A percentile compares a stretch with the other conserved stretches of the same genome.
These are phyloP conservation scores for Daedalea quercina DNA, from an alignment of 768 basidiomycete species.

Conservation along the genomic window DNA sequence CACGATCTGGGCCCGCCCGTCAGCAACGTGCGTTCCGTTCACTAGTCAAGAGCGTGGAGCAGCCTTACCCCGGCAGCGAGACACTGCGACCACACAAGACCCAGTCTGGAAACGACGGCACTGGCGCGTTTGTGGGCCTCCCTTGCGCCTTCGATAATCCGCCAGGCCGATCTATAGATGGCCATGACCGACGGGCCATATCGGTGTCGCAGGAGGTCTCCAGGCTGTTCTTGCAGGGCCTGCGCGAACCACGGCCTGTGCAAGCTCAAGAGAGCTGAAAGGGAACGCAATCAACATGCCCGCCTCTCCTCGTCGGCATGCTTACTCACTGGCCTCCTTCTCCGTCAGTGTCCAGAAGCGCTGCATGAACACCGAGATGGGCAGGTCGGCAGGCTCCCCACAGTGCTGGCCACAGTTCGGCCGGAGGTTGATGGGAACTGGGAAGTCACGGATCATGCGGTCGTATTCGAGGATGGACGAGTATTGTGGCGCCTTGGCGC, in stretches of 20 bases:
- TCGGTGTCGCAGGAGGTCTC: constrained; percentile 51
- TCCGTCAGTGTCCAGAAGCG: constrained; percentile 15
- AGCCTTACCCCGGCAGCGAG: constrained; percentile 57
- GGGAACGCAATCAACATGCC: background rate
- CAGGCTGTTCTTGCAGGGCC: constrained; percentile 52
- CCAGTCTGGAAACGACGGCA: constrained; percentile 37
- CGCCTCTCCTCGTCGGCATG: background rate
- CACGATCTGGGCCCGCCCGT: constrained; percentile 31
- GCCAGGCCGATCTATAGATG: constrained; percentile 66
- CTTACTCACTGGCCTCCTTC: constrained; percentile 24
- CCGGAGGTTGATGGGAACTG: constrained; percentile 39
- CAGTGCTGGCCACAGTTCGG: constrained; percentile 13
- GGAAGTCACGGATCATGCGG: constrained; percentile 43
- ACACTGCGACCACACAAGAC: constrained; percentile 58
- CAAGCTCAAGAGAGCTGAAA: constrained; percentile 51
- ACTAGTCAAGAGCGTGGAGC: background rate
- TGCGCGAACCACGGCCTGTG: constrained; percentile 66
- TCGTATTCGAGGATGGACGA: constrained; percentile 42
- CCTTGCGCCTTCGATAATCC: constrained; percentile 45
- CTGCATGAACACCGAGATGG: constrained; percentile 12
- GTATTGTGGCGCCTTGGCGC: constrained; percentile 32
- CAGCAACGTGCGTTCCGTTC: background rate
- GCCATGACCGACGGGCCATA: constrained; percentile 68
- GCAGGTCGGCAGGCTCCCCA: constrained; percentile 8
- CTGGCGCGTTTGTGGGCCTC: constrained; percentile 36